Evolutionary conservation across 2,329 filamentous ascomycete species (phyloP), one percentile per base, ranked within the genome.

Genomic region (Scortechinia acanthostroma): DNA sequence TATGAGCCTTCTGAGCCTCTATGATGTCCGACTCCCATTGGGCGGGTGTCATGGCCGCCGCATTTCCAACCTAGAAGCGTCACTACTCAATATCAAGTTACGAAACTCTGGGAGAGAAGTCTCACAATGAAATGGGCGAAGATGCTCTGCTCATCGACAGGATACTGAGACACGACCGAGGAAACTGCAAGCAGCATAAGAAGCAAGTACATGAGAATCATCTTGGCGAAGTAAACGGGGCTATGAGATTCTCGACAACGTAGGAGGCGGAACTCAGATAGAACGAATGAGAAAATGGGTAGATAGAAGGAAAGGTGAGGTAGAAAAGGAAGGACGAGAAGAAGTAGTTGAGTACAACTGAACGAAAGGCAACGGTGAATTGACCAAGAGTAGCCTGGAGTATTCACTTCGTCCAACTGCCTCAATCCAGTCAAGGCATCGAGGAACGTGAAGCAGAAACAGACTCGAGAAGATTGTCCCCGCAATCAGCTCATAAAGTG

Each of bases 21-120:
- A 59, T 55, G 63, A 73, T 71, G 46, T 73, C 70, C 35, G 63
- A 58, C 30, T 74, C 69, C 47, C 70, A 73, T 66, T 42, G 58
- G 4, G 65, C 65, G 3, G 57, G 47, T 1, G 25, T 42, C 4
- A 69, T 65, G 47, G 68, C 60, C 22, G 44, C 43, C 68, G 17
- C 71, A 61, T 16, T 51, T 42, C 61, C 61, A 65, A 46, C 55
- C 49, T 14, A 28, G 15, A 21, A 6, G 33, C 21, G 40, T 42
- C 42, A 45, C 10, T 42, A 20, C 13, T 21, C 16, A 20, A 4
- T 42, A 35, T 16, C 15, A 20, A 42, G 16, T 1, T 22, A 4
- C 15, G 13, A 21, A 5, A 25, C 22, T 44, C 17, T 2, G 3
- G n/a, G n/a, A 4, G 2, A 1, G 19, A 30, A 30, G 20, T 50